Evolutionary conservation across 805 yeast species (phyloP), one percentile per base, ranked within the genome.

Genomic region (Zygosaccharomyces bisporus): DNA sequence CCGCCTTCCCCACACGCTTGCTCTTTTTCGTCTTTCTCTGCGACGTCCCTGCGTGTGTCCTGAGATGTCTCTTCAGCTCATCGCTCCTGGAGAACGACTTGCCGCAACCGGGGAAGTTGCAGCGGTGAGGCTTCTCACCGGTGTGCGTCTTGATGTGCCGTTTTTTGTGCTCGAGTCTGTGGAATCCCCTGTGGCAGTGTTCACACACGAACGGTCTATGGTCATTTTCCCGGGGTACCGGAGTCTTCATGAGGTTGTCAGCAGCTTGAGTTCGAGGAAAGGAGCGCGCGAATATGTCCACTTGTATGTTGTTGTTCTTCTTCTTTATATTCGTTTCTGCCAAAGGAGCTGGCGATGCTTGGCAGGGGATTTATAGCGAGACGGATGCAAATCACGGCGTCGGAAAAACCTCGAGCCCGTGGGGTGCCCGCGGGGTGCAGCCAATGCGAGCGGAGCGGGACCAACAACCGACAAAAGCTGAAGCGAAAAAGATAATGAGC

Each of bases 141-240:
- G 96, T 87, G 66, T 87, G 96, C 12, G 95, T 87, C 43, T 95
- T 72, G 51, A 88, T 85, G 60, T 87, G 96, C 53, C 96, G 75
- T 6, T 95, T 87, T 62, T 86, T 95, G 64, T 87, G 96, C 63
- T 87, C 96, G 39, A 88, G 70, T 46, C 96, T 73, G 63, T 86
- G 91, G 64, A 88, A 88, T 9, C 93, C 87, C 67, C 86, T 86
- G 43, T 79, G 83, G 64, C 96, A 88, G 55, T 85, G 73, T 18
- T 89, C 83, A 57, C 96, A 88, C 56, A 81, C 79, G 72, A 85
- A 88, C 4, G 95, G 96, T 49, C 95, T 68, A 23, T 67, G 66
- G 12, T 52, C 56, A 25, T 54, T 55, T 37, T 53, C 58, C 19
- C 35, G 45, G 18, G 55, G 50, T 13, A 43, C 13, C 19, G 42